Conservation (phyloP, 1,139 yeast genomes). For the Scheffersomyces titani region DNA sequence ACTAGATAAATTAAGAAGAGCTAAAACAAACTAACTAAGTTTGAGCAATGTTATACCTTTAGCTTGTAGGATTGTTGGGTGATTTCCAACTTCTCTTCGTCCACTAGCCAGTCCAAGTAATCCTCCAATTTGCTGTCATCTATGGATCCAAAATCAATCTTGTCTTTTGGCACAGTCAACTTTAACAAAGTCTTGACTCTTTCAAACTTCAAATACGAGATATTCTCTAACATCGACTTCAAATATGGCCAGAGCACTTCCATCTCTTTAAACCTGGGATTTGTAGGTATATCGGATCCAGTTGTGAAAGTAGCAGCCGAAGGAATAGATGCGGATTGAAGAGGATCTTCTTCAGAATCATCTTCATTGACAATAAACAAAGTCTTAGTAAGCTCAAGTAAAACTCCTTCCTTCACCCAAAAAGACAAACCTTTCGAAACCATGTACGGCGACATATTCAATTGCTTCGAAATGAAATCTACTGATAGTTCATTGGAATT, state of each 20-base stretch:
- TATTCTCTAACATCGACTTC: slow-evolving; percentile 55
- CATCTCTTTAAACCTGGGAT: not conserved
- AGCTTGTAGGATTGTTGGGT: slow-evolving; percentile 18
- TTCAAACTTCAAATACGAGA: slow-evolving; percentile 49
- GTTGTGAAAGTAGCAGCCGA: slow-evolving; percentile 5
- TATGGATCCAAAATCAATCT: slow-evolving; percentile 9
- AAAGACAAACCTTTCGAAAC: slow-evolving; percentile 45
- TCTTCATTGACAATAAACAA: slow-evolving; percentile 23
- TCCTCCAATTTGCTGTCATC: slow-evolving; percentile 11
- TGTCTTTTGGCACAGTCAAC: slow-evolving; percentile 55
- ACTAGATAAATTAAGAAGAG: too few relatives aligned
- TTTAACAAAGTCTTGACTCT: slow-evolving; percentile 55
- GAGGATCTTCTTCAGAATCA: slow-evolving; percentile 11
- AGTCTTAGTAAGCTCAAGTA: slow-evolving; percentile 37
- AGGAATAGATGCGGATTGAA: slow-evolving; percentile 3
- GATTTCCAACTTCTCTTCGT: slow-evolving; percentile 13
- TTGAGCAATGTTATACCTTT: not conserved
- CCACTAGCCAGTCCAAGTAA: slow-evolving; percentile 19
- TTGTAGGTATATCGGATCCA: slow-evolving; percentile 9
- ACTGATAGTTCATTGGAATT: slow-evolving; percentile 25
- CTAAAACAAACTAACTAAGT: too few relatives aligned
- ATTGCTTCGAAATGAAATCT: slow-evolving; percentile 22
- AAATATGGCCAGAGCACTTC: slow-evolving; percentile 40
- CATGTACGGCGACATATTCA: slow-evolving; percentile 40
- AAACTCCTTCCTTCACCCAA: slow-evolving; percentile 59